A percentile compares a stretch with the other conserved stretches of the same genome.
Evolutionary conservation across 768 basidiomycete species (phyloP).

Genomic region (Tylopilus sp.): DNA sequence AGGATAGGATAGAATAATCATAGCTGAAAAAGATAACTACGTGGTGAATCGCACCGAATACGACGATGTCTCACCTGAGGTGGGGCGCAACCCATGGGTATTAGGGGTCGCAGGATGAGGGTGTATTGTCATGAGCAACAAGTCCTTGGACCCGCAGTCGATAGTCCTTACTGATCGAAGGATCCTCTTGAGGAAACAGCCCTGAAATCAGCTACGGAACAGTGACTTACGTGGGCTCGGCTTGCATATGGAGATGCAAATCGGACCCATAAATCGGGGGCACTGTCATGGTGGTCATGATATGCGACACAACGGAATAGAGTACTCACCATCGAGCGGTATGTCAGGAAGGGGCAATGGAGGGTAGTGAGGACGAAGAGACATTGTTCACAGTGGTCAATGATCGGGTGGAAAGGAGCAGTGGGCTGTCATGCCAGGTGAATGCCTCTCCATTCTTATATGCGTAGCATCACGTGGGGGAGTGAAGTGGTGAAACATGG

Average conservation of each 20-base stretch:
- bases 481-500: no score
- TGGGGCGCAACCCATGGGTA: background rate
- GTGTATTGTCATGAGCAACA: no score
- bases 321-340: background rate
- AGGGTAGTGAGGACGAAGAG: no score
- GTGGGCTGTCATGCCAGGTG: no score
- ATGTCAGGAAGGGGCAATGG: background rate
- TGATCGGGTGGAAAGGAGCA: no score
- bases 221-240: background rate
- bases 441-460: no score
- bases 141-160: background rate
- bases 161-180: background rate
- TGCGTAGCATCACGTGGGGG: no score
- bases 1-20: background rate
- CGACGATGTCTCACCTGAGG: no score
- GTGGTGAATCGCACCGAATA: no score
- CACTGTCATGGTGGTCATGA: background rate
- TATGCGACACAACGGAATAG: no score
- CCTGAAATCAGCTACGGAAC: background rate
- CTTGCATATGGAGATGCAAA: background rate
- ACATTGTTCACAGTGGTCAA: no score
- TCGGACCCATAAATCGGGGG: background rate
- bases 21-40: no score
- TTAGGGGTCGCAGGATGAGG: background rate
- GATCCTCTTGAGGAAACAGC: background rate